Conservation (phyloP, 805 yeast genomes). For the Kockiozyma suomiensis region DNA sequence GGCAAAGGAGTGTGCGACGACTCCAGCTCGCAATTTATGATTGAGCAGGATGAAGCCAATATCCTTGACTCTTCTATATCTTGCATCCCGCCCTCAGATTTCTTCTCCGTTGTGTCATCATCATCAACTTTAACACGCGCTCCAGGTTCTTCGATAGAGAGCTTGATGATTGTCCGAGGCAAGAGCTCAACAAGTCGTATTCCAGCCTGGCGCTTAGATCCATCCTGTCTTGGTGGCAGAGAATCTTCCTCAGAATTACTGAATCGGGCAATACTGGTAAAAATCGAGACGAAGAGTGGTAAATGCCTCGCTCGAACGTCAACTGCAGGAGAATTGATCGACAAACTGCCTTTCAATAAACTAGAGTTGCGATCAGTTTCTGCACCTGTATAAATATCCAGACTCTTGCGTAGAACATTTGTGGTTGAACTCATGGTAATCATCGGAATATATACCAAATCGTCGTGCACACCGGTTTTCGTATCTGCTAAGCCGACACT, state of each 20-base stretch:
- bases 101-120: not conserved
- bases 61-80: slow-evolving; percentile 35
- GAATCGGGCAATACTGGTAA: slow-evolving; percentile 1
- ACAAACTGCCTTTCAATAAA: slow-evolving; percentile 40
- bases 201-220: not conserved
- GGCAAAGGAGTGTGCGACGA: slow-evolving; percentile 37
- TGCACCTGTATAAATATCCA: slow-evolving; percentile 39
- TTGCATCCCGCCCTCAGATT: not conserved
- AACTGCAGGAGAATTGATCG: slow-evolving; percentile 45
- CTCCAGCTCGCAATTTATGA: slow-evolving; percentile 40
- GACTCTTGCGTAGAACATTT: slow-evolving; percentile 43
- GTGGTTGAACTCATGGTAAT: slow-evolving; percentile 43
- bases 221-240: not conserved
- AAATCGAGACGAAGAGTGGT: slow-evolving; percentile 39
- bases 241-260: not conserved
- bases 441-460: slow-evolving; percentile 46
- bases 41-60: slow-evolving; percentile 42
- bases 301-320: slow-evolving; percentile 44
- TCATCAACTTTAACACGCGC: slow-evolving; percentile 39
- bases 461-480: slow-evolving; percentile 40
- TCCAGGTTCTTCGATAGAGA: slow-evolving; percentile 43
- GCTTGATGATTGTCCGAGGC: slow-evolving; percentile 39
- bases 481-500: slow-evolving; percentile 42
- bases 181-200: slow-evolving; percentile 16
- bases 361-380: slow-evolving; percentile 37